Conservation (phyloP, 139 green algal genomes). For the Axilococcus clingmanii region DNA sequence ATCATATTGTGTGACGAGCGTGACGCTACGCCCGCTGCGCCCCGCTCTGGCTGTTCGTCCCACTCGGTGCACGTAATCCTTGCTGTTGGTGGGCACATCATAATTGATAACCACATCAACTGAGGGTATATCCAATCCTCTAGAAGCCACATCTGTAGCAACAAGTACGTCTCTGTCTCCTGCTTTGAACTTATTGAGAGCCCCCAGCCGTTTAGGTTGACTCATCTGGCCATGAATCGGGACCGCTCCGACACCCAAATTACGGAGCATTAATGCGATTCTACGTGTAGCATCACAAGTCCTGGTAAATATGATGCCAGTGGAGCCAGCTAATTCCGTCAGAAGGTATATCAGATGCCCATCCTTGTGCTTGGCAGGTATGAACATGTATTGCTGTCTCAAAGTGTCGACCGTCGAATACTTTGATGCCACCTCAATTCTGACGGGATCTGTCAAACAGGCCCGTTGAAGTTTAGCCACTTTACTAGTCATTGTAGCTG, state of each 20-base stretch:
- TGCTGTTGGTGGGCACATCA: constrained; percentile 89
- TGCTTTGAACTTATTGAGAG: constrained; percentile 98
- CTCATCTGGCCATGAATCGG: constrained; percentile 98
- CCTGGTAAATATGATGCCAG: constrained; percentile 85
- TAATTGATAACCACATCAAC: constrained; percentile 97
- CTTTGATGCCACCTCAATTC: constrained; percentile 92
- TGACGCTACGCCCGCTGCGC: constrained; percentile 79
- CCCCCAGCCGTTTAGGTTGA: constrained; percentile 90
- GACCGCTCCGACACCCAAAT: constrained; percentile 91
- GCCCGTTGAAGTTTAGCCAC: constrained; percentile 97
- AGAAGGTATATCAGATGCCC: constrained; percentile 84
- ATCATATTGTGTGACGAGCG: constrained; percentile 97
- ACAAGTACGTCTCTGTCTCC: constrained; percentile 79
- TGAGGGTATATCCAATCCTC: constrained; percentile 90
- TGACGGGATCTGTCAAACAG: constrained; percentile 85
- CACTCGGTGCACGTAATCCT: constrained; percentile 96
- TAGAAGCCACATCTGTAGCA: constrained; percentile 79
- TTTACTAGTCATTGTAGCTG: constrained; percentile 98
- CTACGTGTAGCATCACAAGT: constrained; percentile 88
- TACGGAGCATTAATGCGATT: constrained; percentile 87
- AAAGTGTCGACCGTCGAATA: constrained; percentile 96
- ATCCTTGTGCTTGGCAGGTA: constrained; percentile 99
- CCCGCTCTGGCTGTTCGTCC: constrained; percentile 91
- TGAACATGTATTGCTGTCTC: constrained; percentile 95
- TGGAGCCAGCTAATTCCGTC: constrained; percentile 65